Conservation (phyloP, 768 basidiomycete species). For the Podaxis mareebaensis region DNA sequence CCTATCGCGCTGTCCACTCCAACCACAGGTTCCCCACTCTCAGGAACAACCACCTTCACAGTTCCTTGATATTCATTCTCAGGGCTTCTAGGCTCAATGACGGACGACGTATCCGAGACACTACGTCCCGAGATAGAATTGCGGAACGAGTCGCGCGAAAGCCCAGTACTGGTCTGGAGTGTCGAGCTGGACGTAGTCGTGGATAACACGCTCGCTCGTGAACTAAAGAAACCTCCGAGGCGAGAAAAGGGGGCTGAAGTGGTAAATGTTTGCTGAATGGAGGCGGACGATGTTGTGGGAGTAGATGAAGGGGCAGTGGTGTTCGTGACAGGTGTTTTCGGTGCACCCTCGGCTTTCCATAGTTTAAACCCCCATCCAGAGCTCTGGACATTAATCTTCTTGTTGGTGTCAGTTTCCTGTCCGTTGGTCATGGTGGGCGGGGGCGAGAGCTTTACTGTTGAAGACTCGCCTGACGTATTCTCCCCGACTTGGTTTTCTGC, state of each 20-base stretch:
- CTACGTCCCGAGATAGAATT: constrained; percentile 45
- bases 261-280: constrained; percentile 19
- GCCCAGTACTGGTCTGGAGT: constrained; percentile 26
- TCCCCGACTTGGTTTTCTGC: constrained; percentile 68
- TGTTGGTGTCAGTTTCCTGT: constrained; percentile 32
- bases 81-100: constrained; percentile 62
- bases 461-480: constrained; percentile 19
- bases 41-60: constrained; percentile 6
- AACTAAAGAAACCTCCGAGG: constrained; percentile 69
- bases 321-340: constrained; percentile 28
- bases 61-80: constrained; percentile 34
- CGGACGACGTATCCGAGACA: constrained; percentile 59
- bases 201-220: constrained; percentile 56
- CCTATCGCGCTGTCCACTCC: neutral
- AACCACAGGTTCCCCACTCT: neutral
- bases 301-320: constrained; percentile 28
- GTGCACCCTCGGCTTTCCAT: constrained; percentile 40
- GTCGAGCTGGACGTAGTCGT: constrained; percentile 23
- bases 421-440: constrained; percentile 41
- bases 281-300: constrained; percentile 21
- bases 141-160: constrained; percentile 24
- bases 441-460: constrained; percentile 40
- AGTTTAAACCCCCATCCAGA: constrained; percentile 72
- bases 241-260: constrained; percentile 50
- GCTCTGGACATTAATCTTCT: constrained; percentile 29